Base-by-base conservation (phyloP, 768 basidiomycete species). In the Rhizopogon sp. region DNA sequence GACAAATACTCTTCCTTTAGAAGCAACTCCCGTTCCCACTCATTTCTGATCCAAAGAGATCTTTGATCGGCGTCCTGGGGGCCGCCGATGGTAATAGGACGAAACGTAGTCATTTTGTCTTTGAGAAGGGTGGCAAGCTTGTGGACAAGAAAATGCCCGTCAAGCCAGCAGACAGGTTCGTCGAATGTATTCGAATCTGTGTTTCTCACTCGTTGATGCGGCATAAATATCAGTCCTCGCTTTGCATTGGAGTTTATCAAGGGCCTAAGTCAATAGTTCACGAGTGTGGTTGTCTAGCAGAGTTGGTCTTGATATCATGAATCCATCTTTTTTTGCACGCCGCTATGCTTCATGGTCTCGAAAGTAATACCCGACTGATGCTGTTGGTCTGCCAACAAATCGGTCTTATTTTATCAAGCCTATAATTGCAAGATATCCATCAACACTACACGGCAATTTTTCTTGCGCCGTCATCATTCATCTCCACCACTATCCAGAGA, bases 101-200 rank as follows among this genome's bases (percentile, higher is more conserved):
- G 51, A 91, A 90, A 73, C 83, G 95, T 13, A 93, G 90, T 60
- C 93, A 96, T 70, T 97, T 96, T 70, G 82, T 98, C 61, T 96
- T 98, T 62, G 90, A 84, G 61, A 89, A 90, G 69, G 93, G 92
- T 6, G 95, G 94, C 1, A 91, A 91, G 69, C 76, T 98, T 42
- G 71, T 96, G 3, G 87, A 95, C 14, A 90, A 84, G 74, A 85
- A 84, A 65, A 73, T 91, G 14, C 91, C 92, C 1, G 93, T 96
- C 47, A 89, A 93, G 64, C 90, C 94, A 2, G 85, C 67, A 0
- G 90, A 95, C 54, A 96, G 92, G 91, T 88, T 40, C 17, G 8
- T 22, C 43, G 4, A 16, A 29, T 16, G n/a, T 42, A 22, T 43
- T 25, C 25, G 25, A 25, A 4, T 40, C 35, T 53, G 46, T 44